These are phyloP conservation scores for Exophiala mesophila DNA, from an alignment of 2,329 filamentous ascomycete species.

Conservation along the genomic window DNA sequence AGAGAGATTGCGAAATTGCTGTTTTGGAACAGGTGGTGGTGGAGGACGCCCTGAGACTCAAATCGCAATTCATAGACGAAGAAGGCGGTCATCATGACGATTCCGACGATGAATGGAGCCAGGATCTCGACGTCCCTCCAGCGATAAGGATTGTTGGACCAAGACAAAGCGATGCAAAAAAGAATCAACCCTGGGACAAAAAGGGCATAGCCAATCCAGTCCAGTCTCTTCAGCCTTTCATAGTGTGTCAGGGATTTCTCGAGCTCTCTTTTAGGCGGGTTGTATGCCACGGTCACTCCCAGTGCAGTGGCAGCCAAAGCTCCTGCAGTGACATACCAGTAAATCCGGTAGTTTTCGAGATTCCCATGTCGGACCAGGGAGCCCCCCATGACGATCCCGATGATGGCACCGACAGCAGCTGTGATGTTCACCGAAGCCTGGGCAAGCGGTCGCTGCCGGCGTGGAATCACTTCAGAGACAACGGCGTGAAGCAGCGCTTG, in stretches of 20 bases:
- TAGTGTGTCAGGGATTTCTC: constrained; percentile 13
- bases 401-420: constrained; percentile 6
- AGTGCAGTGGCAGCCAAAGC: constrained; percentile 35
- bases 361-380: constrained; percentile 2
- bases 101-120: constrained; percentile 42
- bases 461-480: constrained; percentile 16
- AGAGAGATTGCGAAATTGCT: constrained; percentile 55
- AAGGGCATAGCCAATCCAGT: constrained; percentile 47
- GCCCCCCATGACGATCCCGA: constrained; percentile 8
- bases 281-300: constrained; percentile 40
- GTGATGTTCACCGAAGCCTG: constrained; percentile 12
- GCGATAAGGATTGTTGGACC: constrained; percentile 46
- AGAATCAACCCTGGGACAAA: constrained; percentile 41
- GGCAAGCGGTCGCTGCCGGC: constrained; percentile 10
- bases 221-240: constrained; percentile 42
- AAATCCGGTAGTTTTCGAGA: constrained; percentile 13
- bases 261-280: constrained; percentile 40
- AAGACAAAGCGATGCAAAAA: constrained; percentile 44
- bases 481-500: constrained; percentile 16
- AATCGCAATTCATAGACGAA: constrained; percentile 52
- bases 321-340: constrained; percentile 13
- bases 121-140: constrained; percentile 43
- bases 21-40: constrained; percentile 50
- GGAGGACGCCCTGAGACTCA: constrained; percentile 45
- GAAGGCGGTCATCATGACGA: constrained; percentile 36